Evolutionary conservation across 345 rosid genomes (phyloP).

Genomic region (Hirschfeldia incana): DNA sequence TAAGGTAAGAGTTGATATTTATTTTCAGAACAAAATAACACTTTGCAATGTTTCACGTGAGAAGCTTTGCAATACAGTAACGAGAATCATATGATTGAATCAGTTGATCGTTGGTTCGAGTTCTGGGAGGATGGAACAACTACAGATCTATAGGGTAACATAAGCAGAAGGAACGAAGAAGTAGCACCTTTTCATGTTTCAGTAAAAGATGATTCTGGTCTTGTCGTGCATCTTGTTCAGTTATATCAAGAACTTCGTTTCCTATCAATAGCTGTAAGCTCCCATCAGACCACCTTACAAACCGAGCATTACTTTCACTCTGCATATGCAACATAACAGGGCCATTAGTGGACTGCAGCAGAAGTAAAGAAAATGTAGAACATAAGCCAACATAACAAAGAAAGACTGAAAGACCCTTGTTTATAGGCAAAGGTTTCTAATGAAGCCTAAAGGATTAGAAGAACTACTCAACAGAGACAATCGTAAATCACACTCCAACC

Average conservation of each 20-base stretch:
- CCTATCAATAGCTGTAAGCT: constrained; percentile 93
- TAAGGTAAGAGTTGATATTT: constrained; percentile 12
- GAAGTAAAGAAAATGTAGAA: constrained; percentile 8
- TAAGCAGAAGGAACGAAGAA: constrained; percentile 14
- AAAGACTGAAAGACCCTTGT: constrained; percentile 11
- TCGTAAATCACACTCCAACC: not conserved
- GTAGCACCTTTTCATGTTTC: constrained; percentile 84
- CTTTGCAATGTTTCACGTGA: constrained; percentile 5
- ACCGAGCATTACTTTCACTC: constrained; percentile 97
- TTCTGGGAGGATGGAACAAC: constrained; percentile 4
- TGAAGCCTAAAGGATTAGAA: constrained; percentile 5
- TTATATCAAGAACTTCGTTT: constrained; percentile 96
- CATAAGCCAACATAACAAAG: constrained; percentile 4
- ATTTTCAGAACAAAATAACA: constrained; percentile 4
- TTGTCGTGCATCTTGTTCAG: constrained; percentile 87
- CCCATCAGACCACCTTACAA: constrained; percentile 99
- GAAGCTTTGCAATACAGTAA: not conserved
- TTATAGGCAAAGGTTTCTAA: not conserved
- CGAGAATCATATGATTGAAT: not conserved
- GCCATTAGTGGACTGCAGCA: constrained; percentile 22
- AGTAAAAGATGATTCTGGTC: constrained; percentile 95
- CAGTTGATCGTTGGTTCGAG: not conserved
- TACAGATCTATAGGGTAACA: not conserved
- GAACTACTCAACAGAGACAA: constrained; percentile 20
- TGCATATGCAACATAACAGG: constrained; percentile 43